Conservation (phyloP, 2,329 filamentous ascomycete genomes). For the Ceratocystis destructans region DNA sequence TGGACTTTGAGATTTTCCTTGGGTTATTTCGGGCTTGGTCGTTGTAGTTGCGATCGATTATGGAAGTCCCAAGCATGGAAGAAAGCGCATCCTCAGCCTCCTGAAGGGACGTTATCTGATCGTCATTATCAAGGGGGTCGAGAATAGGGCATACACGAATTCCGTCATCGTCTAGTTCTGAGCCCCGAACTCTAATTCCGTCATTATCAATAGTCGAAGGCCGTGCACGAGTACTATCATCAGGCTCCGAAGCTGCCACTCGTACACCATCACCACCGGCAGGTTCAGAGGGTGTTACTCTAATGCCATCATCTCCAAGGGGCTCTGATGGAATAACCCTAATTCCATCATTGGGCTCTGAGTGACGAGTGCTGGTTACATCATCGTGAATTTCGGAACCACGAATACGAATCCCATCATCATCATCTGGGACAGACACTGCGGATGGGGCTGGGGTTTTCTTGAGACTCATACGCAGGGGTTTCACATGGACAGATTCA, state of each 20-base stretch:
- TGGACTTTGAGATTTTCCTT: not conserved
- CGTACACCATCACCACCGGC: constrained; percentile 25
- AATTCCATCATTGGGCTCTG: constrained; percentile 30
- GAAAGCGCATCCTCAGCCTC: constrained; percentile 22
- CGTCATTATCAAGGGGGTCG: not conserved
- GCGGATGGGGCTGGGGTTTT: constrained; percentile 8
- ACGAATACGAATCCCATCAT: constrained; percentile 25
- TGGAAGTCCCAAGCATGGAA: constrained; percentile 23
- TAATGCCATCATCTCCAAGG: constrained; percentile 22
- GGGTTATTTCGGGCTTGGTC: constrained; percentile 18
- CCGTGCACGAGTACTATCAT: constrained; percentile 33
- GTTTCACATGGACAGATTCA: constrained; percentile 14
- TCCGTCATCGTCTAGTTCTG: constrained; percentile 23
- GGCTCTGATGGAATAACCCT: constrained; percentile 29
- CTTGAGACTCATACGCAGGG: constrained; percentile 9
- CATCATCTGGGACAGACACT: constrained; percentile 23
- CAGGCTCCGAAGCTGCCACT: constrained; percentile 11
- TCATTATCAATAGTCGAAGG: constrained; percentile 6
- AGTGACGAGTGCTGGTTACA: constrained; percentile 6
- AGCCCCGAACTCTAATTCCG: constrained; percentile 14
- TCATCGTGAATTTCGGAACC: constrained; percentile 13
- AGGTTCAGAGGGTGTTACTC: constrained; percentile 12
- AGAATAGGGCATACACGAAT: constrained; percentile 21
- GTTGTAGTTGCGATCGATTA: constrained; percentile 30
- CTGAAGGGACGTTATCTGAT: constrained; percentile 7